Evolutionary conservation across 2,329 filamentous ascomycete species (phyloP).

Genomic region (Grosmannia serpens): DNA sequence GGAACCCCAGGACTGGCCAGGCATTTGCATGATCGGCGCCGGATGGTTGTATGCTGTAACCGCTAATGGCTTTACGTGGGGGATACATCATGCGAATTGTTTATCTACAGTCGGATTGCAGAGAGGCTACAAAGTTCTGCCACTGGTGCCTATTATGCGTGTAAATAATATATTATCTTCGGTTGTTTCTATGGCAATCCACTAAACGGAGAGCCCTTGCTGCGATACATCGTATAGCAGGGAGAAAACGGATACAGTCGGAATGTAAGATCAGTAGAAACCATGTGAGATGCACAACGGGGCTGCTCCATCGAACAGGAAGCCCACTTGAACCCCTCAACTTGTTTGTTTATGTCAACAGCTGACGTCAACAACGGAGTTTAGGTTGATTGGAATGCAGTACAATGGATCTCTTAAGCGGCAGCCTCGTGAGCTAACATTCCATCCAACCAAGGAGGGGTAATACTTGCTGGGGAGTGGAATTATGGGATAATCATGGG

Average conservation of each 20-base stretch:
- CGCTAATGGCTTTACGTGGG: too few relatives aligned
- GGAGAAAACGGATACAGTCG: background rate
- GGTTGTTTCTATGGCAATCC: too few relatives aligned
- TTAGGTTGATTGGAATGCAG: background rate
- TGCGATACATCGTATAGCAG: background rate
- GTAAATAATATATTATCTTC: too few relatives aligned
- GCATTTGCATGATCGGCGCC: too few relatives aligned
- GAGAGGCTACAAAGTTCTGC: too few relatives aligned
- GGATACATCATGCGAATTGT: too few relatives aligned
- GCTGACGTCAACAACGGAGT: background rate
- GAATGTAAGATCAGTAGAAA: background rate
- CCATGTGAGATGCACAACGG: background rate
- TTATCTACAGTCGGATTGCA: too few relatives aligned
- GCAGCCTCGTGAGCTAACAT: background rate
- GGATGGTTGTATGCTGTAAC: too few relatives aligned
- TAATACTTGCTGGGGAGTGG: background rate
- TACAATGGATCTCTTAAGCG: background rate
- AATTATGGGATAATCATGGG: background rate
- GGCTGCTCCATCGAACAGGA: background rate
- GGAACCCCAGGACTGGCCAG: too few relatives aligned
- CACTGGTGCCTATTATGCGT: too few relatives aligned
- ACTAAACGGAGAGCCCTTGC: background rate
- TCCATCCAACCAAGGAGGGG: background rate
- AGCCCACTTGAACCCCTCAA: background rate
- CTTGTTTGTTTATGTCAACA: background rate